Conservation (phyloP, 2,329 filamentous ascomycete species). For the Parastagonospora nodorum region DNA sequence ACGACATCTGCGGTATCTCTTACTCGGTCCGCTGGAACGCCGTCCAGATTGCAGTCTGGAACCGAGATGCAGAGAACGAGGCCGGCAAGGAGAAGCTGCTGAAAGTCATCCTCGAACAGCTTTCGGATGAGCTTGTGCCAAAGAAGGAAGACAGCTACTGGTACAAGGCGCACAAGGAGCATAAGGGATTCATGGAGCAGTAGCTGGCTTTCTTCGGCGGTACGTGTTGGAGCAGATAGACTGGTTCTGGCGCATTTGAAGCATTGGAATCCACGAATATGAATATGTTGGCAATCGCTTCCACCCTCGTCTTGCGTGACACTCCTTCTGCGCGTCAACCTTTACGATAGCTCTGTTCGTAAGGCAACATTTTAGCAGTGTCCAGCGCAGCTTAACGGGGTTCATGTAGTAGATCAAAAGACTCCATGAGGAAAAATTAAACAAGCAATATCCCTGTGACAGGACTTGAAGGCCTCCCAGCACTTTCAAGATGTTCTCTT, state of each 20-base stretch:
- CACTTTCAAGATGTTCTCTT: not conserved
- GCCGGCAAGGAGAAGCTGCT: constrained; percentile 78
- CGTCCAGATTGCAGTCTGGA: constrained; percentile 89
- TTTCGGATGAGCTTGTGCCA: constrained; percentile 74
- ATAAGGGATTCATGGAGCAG: constrained; percentile 69
- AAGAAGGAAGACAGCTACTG: constrained; percentile 67
- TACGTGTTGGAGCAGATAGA: not conserved
- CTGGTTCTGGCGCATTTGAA: not conserved
- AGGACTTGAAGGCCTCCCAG: not conserved
- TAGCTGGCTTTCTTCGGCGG: constrained; percentile 5
- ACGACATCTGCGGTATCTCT: constrained; percentile 85
- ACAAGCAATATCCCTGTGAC: too few relatives aligned
- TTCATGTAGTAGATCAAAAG: too few relatives aligned
- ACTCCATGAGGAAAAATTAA: too few relatives aligned
- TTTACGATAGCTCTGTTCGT: too few relatives aligned
- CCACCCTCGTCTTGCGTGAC: too few relatives aligned
- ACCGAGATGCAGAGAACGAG: constrained; percentile 81
- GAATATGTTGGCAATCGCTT: too few relatives aligned
- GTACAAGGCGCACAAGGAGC: constrained; percentile 90
- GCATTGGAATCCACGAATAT: too few relatives aligned
- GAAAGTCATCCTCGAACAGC: constrained; percentile 71
- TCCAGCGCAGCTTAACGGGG: too few relatives aligned
- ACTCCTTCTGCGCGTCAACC: too few relatives aligned
- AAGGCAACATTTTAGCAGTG: too few relatives aligned
- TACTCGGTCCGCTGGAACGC: constrained; percentile 88